These are phyloP conservation scores for Sporothrix brunneoviolacea DNA, from an alignment of 2,329 filamentous ascomycete genomes.

Conservation along the genomic window DNA sequence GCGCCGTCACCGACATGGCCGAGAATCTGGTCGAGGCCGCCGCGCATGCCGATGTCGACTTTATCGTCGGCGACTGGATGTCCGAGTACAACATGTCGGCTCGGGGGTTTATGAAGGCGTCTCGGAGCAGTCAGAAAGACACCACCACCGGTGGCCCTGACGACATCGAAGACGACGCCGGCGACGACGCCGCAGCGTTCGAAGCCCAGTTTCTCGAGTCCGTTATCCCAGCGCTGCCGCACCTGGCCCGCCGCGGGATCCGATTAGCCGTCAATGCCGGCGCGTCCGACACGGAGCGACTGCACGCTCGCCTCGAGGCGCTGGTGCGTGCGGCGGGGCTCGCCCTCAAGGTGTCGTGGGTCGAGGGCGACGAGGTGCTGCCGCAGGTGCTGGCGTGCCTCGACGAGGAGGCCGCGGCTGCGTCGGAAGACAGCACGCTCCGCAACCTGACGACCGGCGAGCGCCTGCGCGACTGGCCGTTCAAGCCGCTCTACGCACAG, in stretches of 20 bases:
- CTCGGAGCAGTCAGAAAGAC: constrained; percentile 8
- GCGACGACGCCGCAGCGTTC: constrained; percentile 14
- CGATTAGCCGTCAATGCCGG: constrained; percentile 44
- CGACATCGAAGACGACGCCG: constrained; percentile 8
- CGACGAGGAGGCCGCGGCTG: background rate
- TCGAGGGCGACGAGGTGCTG: constrained; percentile 31
- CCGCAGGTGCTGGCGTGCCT: background rate
- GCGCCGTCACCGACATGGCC: too few species aligned
- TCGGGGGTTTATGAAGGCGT: too few species aligned
- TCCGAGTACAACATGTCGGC: constrained; percentile 26
- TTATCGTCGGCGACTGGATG: constrained; percentile 22
- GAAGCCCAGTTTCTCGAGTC: constrained; percentile 41
- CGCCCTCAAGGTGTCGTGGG: constrained; percentile 35
- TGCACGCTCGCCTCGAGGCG: constrained; percentile 28
- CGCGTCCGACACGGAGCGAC: constrained; percentile 41
- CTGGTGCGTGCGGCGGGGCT: constrained; percentile 10
- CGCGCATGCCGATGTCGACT: too few species aligned
- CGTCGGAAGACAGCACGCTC: constrained; percentile 21
- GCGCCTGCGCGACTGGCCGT: constrained; percentile 32
- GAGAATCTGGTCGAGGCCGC: too few species aligned
- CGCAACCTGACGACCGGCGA: background rate
- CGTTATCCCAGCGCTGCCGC: too few species aligned
- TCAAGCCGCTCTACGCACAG: constrained; percentile 30
- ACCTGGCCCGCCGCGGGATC: too few species aligned
- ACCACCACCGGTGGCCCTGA: background rate